Evolutionary conservation across 202 grass and related monocot genomes (phyloP).

Genomic region (Hordeum pubiflorum): DNA sequence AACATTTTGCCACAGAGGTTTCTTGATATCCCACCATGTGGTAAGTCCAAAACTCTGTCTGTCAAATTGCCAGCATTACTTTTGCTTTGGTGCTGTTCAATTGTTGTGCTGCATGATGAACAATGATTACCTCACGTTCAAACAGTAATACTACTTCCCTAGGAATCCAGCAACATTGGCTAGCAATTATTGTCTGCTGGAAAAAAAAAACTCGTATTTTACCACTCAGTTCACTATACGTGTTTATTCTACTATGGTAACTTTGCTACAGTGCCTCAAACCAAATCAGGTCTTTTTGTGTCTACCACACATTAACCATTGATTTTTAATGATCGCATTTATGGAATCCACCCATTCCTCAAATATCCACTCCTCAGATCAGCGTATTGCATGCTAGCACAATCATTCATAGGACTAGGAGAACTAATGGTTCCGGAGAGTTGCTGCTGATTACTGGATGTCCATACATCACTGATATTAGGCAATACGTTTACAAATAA

Average conservation of each 20-base stretch:
- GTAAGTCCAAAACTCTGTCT: conserved; percentile 22
- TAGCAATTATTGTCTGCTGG: background rate
- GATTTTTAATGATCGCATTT: background rate
- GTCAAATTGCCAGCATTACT: background rate
- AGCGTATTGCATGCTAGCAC: background rate
- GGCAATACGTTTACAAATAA: background rate
- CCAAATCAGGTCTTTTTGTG: background rate
- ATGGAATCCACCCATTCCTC: background rate
- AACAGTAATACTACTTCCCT: background rate
- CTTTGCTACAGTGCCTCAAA: background rate
- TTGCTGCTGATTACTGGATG: background rate
- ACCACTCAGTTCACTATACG: background rate
- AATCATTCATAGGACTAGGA: background rate
- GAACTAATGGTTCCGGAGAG: background rate
- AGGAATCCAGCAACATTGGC: background rate
- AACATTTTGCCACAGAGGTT: conserved; percentile 87
- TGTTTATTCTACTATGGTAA: background rate
- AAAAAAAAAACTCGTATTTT: background rate
- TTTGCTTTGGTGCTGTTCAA: background rate
- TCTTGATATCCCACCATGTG: conserved; percentile 73
- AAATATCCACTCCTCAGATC: background rate
- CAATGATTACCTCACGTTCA: background rate
- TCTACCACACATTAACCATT: background rate
- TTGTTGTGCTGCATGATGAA: background rate
- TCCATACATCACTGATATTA: background rate